phyloP scores from a whole-genome alignment of 2,329 filamentous ascomycete genomes.

The Xylaria hypoxylon region DNA sequence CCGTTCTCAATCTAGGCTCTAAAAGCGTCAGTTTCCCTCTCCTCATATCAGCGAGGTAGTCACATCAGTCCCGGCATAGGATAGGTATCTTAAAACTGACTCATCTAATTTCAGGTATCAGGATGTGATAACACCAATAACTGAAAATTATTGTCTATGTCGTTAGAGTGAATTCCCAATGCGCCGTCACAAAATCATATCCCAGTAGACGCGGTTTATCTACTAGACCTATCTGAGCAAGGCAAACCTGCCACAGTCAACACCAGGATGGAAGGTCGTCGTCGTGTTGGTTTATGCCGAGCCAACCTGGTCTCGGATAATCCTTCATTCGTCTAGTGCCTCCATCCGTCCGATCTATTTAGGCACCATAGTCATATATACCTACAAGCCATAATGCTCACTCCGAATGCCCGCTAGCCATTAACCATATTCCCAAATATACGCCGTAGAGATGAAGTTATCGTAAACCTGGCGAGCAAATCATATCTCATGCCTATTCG shows the following conservation, averaged over 20 bases:
- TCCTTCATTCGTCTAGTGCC: slow-evolving; percentile 34
- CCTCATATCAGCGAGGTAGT: background rate
- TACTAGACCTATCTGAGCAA: background rate
- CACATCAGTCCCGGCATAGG: background rate
- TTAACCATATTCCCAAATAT: slow-evolving; percentile 30
- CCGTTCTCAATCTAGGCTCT: background rate
- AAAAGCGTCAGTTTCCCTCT: background rate
- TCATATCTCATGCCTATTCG: slow-evolving; percentile 33
- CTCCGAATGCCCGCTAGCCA: slow-evolving; percentile 37
- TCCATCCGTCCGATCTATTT: slow-evolving; percentile 38
- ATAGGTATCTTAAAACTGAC: background rate
- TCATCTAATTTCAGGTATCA: background rate
- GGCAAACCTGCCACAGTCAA: slow-evolving; percentile 10
- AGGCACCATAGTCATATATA: slow-evolving; percentile 36
- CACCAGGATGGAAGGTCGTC: background rate
- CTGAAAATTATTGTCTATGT: background rate
- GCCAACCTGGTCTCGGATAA: slow-evolving; percentile 26
- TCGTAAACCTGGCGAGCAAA: slow-evolving; percentile 30
- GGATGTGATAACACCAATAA: background rate
- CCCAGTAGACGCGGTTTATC: background rate
- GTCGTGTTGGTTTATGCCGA: slow-evolving; percentile 23
- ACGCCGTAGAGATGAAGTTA: slow-evolving; percentile 39
- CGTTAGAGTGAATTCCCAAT: slow-evolving; percentile 3
- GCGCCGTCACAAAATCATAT: background rate
- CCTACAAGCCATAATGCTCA: slow-evolving; percentile 37